Percentiles rank a stretch among this genome's conserved stretches.
phyloP scores from a whole-genome alignment of 371 early-diverging fungal species.

The Paraphysoderma sedebokerense region DNA sequence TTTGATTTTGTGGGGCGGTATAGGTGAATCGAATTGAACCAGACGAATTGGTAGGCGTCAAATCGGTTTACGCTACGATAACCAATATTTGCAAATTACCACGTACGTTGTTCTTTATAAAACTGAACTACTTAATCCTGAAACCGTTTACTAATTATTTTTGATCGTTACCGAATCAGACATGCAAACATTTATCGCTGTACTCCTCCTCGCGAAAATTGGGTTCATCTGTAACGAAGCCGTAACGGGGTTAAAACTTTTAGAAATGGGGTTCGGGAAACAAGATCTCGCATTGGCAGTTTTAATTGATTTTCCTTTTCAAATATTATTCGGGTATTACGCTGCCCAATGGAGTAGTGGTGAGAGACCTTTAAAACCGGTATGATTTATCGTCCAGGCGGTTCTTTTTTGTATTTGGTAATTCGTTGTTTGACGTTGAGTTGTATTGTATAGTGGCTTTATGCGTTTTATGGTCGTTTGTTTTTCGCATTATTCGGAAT shows the following conservation, averaged over 20 bases:
- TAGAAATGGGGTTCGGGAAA: constrained; percentile 86
- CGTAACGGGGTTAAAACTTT: constrained; percentile 76
- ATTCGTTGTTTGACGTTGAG: too few species aligned
- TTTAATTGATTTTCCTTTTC: constrained; percentile 87
- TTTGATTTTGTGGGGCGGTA: too few species aligned
- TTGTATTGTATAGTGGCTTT: constrained; percentile 57
- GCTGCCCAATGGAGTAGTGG: constrained; percentile 91
- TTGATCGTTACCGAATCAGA: constrained; percentile 24
- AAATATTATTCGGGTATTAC: constrained; percentile 89
- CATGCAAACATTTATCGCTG: constrained; percentile 60
- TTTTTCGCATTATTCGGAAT: constrained; percentile 62
- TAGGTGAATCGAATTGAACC: too few species aligned
- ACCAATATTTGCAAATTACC: constrained; percentile 52
- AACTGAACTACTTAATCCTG: background rate
- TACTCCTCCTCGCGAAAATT: constrained; percentile 72
- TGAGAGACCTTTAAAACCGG: constrained; percentile 61
- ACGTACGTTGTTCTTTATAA: constrained; percentile 20
- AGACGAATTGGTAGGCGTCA: constrained; percentile 19
- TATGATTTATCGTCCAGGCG: too few species aligned
- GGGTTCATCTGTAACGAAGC: constrained; percentile 90
- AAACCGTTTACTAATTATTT: background rate
- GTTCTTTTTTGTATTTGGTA: background rate
- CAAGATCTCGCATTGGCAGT: constrained; percentile 86
- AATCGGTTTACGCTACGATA: constrained; percentile 35
- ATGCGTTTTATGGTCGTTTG: constrained; percentile 73